Conservation (phyloP, 202 grass and related monocot genomes). For the Eragrostis tef region DNA sequence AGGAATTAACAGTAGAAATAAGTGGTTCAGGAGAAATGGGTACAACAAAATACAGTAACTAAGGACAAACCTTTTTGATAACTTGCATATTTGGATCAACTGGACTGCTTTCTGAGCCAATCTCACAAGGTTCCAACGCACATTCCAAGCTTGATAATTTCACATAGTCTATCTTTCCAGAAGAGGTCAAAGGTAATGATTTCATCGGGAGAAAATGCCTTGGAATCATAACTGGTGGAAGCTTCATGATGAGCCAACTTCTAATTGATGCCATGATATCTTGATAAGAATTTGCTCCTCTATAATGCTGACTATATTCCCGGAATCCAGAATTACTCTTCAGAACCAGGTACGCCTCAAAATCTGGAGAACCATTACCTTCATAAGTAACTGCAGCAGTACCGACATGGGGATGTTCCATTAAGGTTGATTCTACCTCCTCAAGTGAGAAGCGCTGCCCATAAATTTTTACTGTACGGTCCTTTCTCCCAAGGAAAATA, state of each 20-base stretch:
- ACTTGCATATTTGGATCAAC: slow-evolving; percentile 55
- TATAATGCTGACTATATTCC: slow-evolving; percentile 15
- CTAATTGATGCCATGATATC: slow-evolving; percentile 59
- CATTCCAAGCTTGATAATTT: slow-evolving; percentile 60
- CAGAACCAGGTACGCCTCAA: slow-evolving; percentile 75
- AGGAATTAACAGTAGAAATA: neutral
- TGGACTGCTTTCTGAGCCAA: slow-evolving; percentile 42
- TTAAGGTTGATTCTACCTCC: slow-evolving; percentile 76
- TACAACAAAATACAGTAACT: slow-evolving; percentile 33
- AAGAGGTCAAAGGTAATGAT: slow-evolving; percentile 68
- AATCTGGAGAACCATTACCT: slow-evolving; percentile 47
- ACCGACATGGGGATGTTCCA: slow-evolving; percentile 68
- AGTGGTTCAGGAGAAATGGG: neutral
- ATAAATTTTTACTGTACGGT: slow-evolving; percentile 72
- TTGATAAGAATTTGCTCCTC: slow-evolving; percentile 42
- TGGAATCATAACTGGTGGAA: slow-evolving; percentile 75
- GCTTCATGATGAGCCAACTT: slow-evolving; percentile 71
- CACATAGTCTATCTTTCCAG: slow-evolving; percentile 82
- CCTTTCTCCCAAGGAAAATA: slow-evolving; percentile 82
- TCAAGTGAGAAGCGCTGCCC: slow-evolving; percentile 77
- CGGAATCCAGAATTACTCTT: slow-evolving; percentile 33
- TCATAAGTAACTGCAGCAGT: slow-evolving; percentile 74
- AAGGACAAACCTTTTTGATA: slow-evolving; percentile 68
- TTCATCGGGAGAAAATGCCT: slow-evolving; percentile 56
- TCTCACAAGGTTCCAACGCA: slow-evolving; percentile 36